Base-by-base conservation (phyloP, 2,329 filamentous ascomycete genomes). In the Talaromyces albobiverticillius region DNA sequence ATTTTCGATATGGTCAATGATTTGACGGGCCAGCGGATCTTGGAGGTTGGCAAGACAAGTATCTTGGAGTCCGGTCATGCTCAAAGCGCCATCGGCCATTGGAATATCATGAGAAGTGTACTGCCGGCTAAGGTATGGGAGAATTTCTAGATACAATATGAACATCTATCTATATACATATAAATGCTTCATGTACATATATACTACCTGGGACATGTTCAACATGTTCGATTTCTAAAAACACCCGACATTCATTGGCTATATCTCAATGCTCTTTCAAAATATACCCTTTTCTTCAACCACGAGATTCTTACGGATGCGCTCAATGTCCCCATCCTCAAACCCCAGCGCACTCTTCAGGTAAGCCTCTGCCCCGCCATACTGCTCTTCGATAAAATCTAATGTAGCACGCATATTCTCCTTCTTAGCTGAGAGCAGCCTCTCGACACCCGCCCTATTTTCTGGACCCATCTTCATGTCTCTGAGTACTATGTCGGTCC, bases 61-160 rank as follows among this genome's bases (percentile, higher is more conserved):
- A 79, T 83, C 63, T 76, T 96, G 64, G 80, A 81, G 53, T 79
- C 81, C 67, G 90, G 83, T 78, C 91, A 96, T 67, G 79, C 84
- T 64, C 78, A 83, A 64, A 90, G 88, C 63, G 92, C 92, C 0
- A 67, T 88, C 50, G 88, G 88, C 9, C 94, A 99, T 74, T 99
- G 94, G 94, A 77, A 75, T 41, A 87, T 99, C 45, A 99, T 99
- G 91, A 83, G 94, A 65, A 83, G 76, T 1, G 91, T 96, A 2
- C 62, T 97, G 58, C 91, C 92, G 1, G 78, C 78, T 54, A 75
- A 75, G 11, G 82, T 97, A 23, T 99, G 94, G 94, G 88, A 95
- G 75, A 82, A 84, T 64, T 97, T 90, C 90, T 96, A 71, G 81
- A 23, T 22, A 11, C 16, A 38, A 20, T 38, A 18, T 38, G 36